These are phyloP conservation scores for Botryotinia convoluta DNA, from an alignment of 2,329 filamentous ascomycete genomes.

Conservation along the genomic window DNA sequence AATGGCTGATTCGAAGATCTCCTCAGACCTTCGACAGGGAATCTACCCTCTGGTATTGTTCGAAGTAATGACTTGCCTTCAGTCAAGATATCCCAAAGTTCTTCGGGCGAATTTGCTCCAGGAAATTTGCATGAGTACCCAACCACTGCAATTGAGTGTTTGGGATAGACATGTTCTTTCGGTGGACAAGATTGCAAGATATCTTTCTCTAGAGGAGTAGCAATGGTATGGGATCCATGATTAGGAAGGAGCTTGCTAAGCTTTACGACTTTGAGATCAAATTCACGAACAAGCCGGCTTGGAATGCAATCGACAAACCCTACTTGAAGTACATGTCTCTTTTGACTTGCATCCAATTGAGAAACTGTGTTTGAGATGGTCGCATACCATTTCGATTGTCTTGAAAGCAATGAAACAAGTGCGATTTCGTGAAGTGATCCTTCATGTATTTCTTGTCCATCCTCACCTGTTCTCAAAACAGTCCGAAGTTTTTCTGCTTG, in stretches of 20 bases:
- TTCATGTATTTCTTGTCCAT: not conserved
- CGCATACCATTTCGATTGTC: not conserved
- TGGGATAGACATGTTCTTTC: constrained; percentile 15
- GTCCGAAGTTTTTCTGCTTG: not conserved
- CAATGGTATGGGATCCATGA: not conserved
- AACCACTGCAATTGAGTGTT: constrained; percentile 37
- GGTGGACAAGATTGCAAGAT: not conserved
- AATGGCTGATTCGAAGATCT: not conserved
- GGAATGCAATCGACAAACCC: not conserved
- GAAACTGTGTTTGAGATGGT: not conserved
- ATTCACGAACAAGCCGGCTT: constrained; percentile 13
- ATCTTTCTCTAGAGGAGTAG: not conserved
- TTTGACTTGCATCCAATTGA: constrained; percentile 17
- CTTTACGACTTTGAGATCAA: not conserved
- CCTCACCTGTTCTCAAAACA: not conserved
- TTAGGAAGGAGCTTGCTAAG: not conserved
- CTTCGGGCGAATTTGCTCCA: constrained; percentile 42
- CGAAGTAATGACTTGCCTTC: constrained; percentile 21
- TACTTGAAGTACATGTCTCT: not conserved
- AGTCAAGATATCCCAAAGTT: constrained; percentile 49
- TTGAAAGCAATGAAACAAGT: not conserved
- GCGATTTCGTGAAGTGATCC: not conserved
- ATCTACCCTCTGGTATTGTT: constrained; percentile 3
- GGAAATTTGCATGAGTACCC: constrained; percentile 43
- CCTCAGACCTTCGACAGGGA: constrained; percentile 43